Evolutionary conservation across 2,329 filamentous ascomycete species (phyloP), one percentile per base, ranked within the genome.

Genomic region (Fusarium beomiforme): DNA sequence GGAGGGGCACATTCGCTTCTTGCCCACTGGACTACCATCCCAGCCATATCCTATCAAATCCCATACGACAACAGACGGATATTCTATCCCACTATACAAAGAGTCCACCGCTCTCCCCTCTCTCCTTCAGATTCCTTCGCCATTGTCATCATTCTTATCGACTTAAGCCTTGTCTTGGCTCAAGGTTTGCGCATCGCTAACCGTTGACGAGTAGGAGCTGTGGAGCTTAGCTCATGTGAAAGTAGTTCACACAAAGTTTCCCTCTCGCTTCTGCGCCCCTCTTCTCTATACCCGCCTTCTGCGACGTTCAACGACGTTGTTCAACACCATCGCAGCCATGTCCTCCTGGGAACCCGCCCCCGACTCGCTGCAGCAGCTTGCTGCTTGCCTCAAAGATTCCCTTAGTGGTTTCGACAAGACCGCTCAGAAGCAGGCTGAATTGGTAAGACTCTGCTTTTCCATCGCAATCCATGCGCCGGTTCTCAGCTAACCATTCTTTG

Each of bases 331-430:
- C 71, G 75, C 77, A 78, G 83, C 78, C 80, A 98, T 97, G 95
- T 89, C 91, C 82, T 89, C 91, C 82, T 99, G 96, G 96, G 93
- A 97, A 85, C 96, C 96, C 70, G 87, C 93, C 78, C 89, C 92
- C 78, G 93, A 95, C 86, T 94, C 92, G 81, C 87, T 99, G 86
- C 89, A 88, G 86, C 95, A 98, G 88, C 90, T 99, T 73, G 92
- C 94, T 75, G 89, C 91, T 78, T 98, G 91, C 83, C 89, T 99
- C 78, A 93, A 91, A 84, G 95, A 98, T 85, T 98, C 96, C 46
- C 87, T 98, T 77, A 97, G 93, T 80, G 92, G 92, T 75, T 91
- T 93, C 80, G 89, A 97, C 82, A 90, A 90, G 80, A 86, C 83
- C 76, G 91, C 91, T 57, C 94, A 96, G 82, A 97, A 95, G 83